Evolutionary conservation across 352 stramenopile species (phyloP), one percentile per base, ranked within the genome.

Genomic region (Phytopythium kandeliae): DNA sequence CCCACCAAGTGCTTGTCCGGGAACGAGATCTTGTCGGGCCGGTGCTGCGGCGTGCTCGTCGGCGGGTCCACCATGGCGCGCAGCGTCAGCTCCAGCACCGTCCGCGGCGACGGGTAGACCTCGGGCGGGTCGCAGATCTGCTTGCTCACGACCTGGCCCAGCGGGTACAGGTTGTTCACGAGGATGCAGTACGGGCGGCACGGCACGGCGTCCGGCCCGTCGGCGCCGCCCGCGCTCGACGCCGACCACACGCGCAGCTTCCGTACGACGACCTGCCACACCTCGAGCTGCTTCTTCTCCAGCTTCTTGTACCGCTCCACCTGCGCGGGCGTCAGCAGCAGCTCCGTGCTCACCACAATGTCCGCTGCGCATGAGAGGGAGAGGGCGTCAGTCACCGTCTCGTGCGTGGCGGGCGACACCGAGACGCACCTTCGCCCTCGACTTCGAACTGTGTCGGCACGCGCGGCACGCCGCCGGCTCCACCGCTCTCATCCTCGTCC

Each of bases 211-310:
- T 88, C 72, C 1, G 59, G 52, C 22, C 78, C 77, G 8, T 87
- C 76, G 0, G 60, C 76, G 4, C 66, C 73, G n/a, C 74, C 76
- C 0, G 55, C 34, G 49, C 77, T 91, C 5, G 83, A 89, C 33
- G 83, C 83, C 54, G 80, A 91, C 83, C 83, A 94, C 53, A 94
- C 83, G 41, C 83, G 78, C n/a, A 94, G 69, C 55, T 92, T 84
- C 25, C 83, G 83, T 35, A 94, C 80, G 34, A 94, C 83, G 25
- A 94, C 74, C 58, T 94, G 83, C 83, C 83, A 94, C n/a, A 94
- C 78, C 53, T 94, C 83, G 31, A 83, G 63, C 62, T 89, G 66
- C 22, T 74, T 86, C 67, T 91, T 78, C 48, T 86, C 78, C 42
- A 92, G 54, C 48, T 85, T 85, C 15, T 69, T 67, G 52, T 83